Evolutionary conservation across 2,329 filamentous ascomycete genomes (phyloP), one percentile per base, ranked within the genome.

Genomic region (Exserohilum turcica): DNA sequence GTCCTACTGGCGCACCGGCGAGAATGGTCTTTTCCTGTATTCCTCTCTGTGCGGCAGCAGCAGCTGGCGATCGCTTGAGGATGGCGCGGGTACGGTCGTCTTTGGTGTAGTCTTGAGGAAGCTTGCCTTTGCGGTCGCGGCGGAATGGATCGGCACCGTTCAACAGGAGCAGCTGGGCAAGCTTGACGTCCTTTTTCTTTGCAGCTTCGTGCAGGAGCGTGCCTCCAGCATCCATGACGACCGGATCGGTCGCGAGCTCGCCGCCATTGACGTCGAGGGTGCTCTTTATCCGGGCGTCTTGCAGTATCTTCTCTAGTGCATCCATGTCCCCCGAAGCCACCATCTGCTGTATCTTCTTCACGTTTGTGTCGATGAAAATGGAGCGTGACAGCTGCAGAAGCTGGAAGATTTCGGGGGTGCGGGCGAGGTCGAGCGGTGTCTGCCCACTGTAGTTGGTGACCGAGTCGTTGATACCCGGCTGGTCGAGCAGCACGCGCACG

Each of bases 21-120:
- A 99, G 82, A 3, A 99, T 95, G 0, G 92, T 94, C 79, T 94
- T 96, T 76, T 99, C 94, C 75, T 99, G 94, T 31, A 99, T 96
- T 32, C 92, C 92, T 49, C 93, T 85, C 76, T 97, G 94, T 1
- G 94, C 94, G 12, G 92, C 92, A 6, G 94, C 92, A 6, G 94
- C 94, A 10, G 94, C 94, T 5, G 94, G 94, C 0, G 93, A 97
- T 67, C 88, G 91, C 78, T 97, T 99, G 42, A 99, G 79, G 68
- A 99, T 93, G 8, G 89, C 86, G 53, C 88, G 86, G 13, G 91
- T 96, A 54, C 85, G 85, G 68, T 99, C 94, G 72, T 99, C 94
- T 70, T 94, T 96, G 46, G 94, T 97, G 39, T 97, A 88, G 74
- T 97, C 93, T 71, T 99, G 94, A 2, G 94, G 92, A 28, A 99